phyloP scores from a whole-genome alignment of 768 basidiomycete species.

The Naganishia friedmannii region DNA sequence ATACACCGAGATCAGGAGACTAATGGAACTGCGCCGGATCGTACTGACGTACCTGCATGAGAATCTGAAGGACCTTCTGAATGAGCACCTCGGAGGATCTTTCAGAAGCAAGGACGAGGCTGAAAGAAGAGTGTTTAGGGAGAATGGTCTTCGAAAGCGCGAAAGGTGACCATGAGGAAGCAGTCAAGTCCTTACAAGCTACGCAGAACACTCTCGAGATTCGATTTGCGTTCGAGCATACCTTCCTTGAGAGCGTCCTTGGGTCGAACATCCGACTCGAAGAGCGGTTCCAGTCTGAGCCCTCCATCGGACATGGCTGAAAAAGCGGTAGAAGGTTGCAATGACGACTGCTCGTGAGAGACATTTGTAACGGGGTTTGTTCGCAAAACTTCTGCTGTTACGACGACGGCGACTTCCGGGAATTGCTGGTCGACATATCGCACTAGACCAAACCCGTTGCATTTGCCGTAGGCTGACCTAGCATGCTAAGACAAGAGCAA shows the following conservation, averaged over 20 bases:
- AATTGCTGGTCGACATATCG: neutral
- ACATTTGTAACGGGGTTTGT: no score
- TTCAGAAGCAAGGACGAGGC: conserved; percentile 29
- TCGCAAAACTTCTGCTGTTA: neutral
- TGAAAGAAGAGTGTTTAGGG: neutral
- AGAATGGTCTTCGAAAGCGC: neutral
- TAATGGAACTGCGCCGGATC: no score
- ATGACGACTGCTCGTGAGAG: neutral
- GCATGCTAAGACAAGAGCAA: neutral
- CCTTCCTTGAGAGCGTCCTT: neutral
- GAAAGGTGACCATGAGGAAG: no score
- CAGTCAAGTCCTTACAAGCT: conserved; percentile 6
- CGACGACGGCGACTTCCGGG: neutral
- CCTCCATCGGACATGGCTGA: neutral
- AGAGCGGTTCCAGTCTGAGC: neutral
- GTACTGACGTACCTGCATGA: conserved; percentile 29
- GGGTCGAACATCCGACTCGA: neutral
- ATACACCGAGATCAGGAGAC: neutral
- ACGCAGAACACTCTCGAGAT: conserved; percentile 14
- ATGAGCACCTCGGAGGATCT: conserved; percentile 21
- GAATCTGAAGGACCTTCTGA: conserved; percentile 22
- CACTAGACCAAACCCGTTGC: neutral
- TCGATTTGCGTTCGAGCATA: conserved; percentile 14
- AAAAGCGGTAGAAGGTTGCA: no score
- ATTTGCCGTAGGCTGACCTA: neutral